A percentile compares a stretch with the other conserved stretches of the same genome.
Conservation (phyloP, 1,284 basidiomycete genomes). For the Termitomyces sp. region DNA sequence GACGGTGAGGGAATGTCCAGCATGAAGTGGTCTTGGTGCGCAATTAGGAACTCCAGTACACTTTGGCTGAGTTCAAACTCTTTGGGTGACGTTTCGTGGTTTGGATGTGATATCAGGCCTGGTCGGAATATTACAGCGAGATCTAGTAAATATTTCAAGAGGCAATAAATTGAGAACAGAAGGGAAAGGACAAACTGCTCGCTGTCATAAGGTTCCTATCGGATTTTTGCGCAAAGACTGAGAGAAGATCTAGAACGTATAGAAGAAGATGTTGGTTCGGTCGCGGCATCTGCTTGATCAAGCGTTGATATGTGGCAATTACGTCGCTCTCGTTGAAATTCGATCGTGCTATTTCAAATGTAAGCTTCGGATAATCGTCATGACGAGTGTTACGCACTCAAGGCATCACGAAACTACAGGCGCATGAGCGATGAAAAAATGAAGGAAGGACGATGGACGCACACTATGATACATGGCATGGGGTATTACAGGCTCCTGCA, state of each 20-base stretch:
- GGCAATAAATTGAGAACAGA: background rate
- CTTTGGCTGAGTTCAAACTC: conserved; percentile 87
- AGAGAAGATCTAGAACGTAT: conserved; percentile 93
- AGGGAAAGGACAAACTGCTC: conserved; percentile 57
- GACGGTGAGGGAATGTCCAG: conserved; percentile 73
- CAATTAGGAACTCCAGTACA: conserved; percentile 93
- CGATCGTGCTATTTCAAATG: conserved; percentile 46
- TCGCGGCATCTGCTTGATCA: conserved; percentile 83
- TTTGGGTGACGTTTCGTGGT: conserved; percentile 74
- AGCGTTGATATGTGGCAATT: conserved; percentile 74
- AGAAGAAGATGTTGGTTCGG: conserved; percentile 92
- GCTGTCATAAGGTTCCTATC: conserved; percentile 96
- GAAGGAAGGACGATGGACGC: conserved; percentile 28
- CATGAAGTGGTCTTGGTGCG: conserved; percentile 83
- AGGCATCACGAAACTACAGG: conserved; percentile 73
- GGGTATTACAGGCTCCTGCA: conserved; percentile 86
- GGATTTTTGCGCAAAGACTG: conserved; percentile 88
- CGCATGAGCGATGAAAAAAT: conserved; percentile 15
- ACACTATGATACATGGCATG: conserved; percentile 84
- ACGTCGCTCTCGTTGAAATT: conserved; percentile 64
- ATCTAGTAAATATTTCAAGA: conserved; percentile 43
- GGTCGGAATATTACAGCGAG: conserved; percentile 94
- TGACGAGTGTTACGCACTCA: conserved; percentile 43
- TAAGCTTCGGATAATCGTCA: background rate
- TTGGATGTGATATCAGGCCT: conserved; percentile 84